Base-by-base conservation (phyloP, 257 asterid species). In the Solanum piurae region DNA sequence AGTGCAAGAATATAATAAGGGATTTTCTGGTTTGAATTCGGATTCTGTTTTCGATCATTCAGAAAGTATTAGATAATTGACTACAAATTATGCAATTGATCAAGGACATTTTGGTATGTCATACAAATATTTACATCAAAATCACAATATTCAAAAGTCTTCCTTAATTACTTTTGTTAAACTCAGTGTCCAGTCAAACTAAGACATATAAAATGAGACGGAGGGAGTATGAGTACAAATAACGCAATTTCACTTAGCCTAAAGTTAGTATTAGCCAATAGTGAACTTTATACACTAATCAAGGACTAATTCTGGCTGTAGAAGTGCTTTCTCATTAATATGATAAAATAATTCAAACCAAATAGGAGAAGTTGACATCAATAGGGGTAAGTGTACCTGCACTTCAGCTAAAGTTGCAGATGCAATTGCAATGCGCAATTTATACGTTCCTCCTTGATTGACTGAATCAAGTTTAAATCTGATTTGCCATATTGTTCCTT, bases 401-500 rank as follows among this genome's bases (percentile, higher is more conserved):
- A 96, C 74, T 88, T 93, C 94, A 44, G 98, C 97, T 87, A 89
- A 94, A 84, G 89, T 11, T 23, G 99, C 98, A 60, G 97, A 95
- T 80, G 98, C 98, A 72, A 96, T 89, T 46, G 99, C 98, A 62
- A 96, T 23, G 10, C 98, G 91, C 91, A 96, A 85, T 88, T 89
- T 92, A 90, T 94, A 96, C 0, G 88, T 91, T 66, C 94, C 96
- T 23, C 25, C 86, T 72, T 80, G 87, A 49, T 89, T 85, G 55
- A 92, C 84, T 20, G 86, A 10, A 13, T 91, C 95, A 29, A 93
- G 90, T 49, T 77, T 90, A 94, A 94, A 96, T 92, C 90, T 93
- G 77, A 96, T 94, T 87, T 94, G 96, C 99, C 99, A 96, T 9
- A 98, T 96, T 1, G 98, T 94, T 88, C 95, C 97, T 89, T 91